These are phyloP conservation scores for Rhizopogon vinicolor DNA, from an alignment of 768 basidiomycete genomes.

Conservation along the genomic window DNA sequence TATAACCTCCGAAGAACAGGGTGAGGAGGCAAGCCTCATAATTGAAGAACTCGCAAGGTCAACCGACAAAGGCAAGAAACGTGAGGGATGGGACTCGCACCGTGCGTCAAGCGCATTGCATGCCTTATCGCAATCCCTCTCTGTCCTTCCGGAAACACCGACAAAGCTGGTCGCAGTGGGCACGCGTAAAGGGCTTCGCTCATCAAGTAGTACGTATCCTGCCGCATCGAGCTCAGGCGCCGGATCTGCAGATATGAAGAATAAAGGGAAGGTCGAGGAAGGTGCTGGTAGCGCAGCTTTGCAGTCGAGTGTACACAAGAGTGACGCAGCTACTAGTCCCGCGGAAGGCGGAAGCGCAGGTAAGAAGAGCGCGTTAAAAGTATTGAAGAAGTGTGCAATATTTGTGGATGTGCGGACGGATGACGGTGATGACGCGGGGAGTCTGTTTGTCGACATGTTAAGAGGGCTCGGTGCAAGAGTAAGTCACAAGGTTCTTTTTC, in stretches of 20 bases:
- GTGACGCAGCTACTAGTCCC: background rate
- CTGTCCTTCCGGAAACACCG: conserved; percentile 38
- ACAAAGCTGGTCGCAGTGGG: conserved; percentile 34
- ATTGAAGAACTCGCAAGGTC: conserved; percentile 9
- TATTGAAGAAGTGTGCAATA: conserved; percentile 69
- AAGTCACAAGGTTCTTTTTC: conserved; percentile 12
- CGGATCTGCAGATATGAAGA: conserved; percentile 6
- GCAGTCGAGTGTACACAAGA: background rate
- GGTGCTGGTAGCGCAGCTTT: conserved; percentile 14
- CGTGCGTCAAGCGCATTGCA: conserved; percentile 42
- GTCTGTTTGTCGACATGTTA: conserved; percentile 81
- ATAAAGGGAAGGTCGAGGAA: conserved; percentile 10
- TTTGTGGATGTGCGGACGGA: conserved; percentile 80
- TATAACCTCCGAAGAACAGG: conserved; percentile 10
- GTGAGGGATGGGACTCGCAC: conserved; percentile 9
- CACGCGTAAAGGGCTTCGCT: conserved; percentile 45
- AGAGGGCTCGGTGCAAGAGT: conserved; percentile 79
- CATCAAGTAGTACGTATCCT: conserved; percentile 35
- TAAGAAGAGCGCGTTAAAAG: conserved; percentile 35
- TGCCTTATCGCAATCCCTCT: conserved; percentile 59
- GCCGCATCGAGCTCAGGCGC: conserved; percentile 18
- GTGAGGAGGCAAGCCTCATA: conserved; percentile 4
- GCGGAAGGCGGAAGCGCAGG: conserved; percentile 10
- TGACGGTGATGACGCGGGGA: conserved; percentile 77
- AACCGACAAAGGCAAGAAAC: conserved; percentile 20